Conservation (phyloP, 2,329 filamentous ascomycete genomes). For the Neonectria coccinea region DNA sequence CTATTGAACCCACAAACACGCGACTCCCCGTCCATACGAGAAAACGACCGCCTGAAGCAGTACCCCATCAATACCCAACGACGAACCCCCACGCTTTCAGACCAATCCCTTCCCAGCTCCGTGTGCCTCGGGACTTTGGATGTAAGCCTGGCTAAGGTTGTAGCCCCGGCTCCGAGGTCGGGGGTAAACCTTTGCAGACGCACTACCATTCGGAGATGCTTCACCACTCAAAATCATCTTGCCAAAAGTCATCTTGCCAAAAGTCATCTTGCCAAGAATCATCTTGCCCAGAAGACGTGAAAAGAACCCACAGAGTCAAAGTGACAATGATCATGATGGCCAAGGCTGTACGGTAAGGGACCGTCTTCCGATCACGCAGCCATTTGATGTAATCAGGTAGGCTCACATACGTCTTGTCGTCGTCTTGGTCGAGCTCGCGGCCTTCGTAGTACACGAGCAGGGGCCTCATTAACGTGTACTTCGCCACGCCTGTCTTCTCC, state of each 20-base stretch:
- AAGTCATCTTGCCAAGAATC: background rate
- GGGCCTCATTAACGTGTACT: constrained; percentile 41
- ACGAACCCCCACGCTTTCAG: constrained; percentile 24
- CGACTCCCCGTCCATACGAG: background rate
- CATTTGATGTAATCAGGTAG: constrained; percentile 39
- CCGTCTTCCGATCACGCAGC: constrained; percentile 28
- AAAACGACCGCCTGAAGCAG: constrained; percentile 14
- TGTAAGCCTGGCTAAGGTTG: background rate
- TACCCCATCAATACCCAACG: constrained; percentile 5
- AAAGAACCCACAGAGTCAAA: constrained; percentile 18
- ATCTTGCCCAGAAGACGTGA: constrained; percentile 21
- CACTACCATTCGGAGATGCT: constrained; percentile 16
- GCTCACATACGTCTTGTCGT: constrained; percentile 33
- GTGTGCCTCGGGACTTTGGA: background rate
- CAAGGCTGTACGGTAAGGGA: constrained; percentile 28
- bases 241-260: too few species aligned
- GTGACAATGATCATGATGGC: constrained; percentile 27
- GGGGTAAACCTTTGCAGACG: constrained; percentile 4
- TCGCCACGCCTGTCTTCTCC: constrained; percentile 28
- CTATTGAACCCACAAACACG: constrained; percentile 8
- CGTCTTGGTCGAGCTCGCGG: constrained; percentile 35
- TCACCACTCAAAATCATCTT: constrained; percentile 13
- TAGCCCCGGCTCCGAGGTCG: constrained; percentile 5
- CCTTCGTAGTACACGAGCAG: constrained; percentile 49
- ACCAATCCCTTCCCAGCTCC: constrained; percentile 8